Evolutionary conservation across 345 rosid species (phyloP).

Genomic region (Eutrema japonicum): DNA sequence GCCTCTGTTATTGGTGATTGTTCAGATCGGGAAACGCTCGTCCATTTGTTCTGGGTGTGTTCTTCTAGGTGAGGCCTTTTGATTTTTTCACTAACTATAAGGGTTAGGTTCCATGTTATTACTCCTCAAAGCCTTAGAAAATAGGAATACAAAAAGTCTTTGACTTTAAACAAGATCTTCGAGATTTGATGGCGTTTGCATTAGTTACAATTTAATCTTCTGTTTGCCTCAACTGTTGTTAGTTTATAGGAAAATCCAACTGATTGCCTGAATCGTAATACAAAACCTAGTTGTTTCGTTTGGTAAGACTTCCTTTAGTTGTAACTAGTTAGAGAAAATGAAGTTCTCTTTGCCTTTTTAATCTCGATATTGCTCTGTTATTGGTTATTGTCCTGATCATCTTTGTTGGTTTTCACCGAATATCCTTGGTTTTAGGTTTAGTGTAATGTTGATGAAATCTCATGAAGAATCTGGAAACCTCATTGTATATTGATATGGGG

Average conservation of each 20-base stretch:
- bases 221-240: not conserved
- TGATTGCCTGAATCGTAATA: not conserved
- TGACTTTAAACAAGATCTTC: not conserved
- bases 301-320: not conserved
- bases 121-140: not conserved
- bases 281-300: not conserved
- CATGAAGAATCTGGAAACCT: not conserved
- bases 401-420: not conserved
- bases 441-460: constrained; percentile 1
- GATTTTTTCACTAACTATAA: not conserved
- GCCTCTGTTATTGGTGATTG: constrained; percentile 92
- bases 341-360: not conserved
- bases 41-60: constrained; percentile 98
- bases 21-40: constrained; percentile 78
- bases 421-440: not conserved
- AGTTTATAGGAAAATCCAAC: not conserved
- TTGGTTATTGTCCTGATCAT: not conserved
- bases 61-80: constrained; percentile 69
- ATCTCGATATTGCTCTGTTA: not conserved
- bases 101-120: not conserved
- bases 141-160: not conserved
- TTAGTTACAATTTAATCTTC: not conserved
- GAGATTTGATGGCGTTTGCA: not conserved
- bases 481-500: not conserved
- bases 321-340: not conserved